Evolutionary conservation across 1,139 yeast species (phyloP), one percentile per base, ranked within the genome.

Genomic region (Pichia sp.): DNA sequence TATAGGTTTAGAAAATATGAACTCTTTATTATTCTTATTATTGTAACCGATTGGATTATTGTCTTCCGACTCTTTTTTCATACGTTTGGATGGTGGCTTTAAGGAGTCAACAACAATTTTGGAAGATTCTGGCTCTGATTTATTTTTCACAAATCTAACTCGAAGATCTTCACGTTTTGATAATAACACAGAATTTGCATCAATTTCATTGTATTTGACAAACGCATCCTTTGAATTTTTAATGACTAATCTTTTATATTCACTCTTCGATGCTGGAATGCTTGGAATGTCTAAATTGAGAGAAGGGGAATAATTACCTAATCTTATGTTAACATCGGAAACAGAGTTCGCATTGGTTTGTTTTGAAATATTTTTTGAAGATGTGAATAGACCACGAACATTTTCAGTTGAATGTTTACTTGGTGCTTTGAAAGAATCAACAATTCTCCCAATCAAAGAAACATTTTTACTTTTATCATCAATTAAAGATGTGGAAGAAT

Each of bases 341-440:
- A n/a, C n/a, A n/a, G 4, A 20, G n/a, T 23, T 33, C 40, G 31
- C 30, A 20, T 23, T 26, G 21, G 22, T 24, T 4, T 28, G 15
- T 4, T 39, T 21, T n/a, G 34, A 9, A 6, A 28, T 32, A 21
- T 32, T 28, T 27, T 41, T 37, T 2, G 54, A 38, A 3, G 57
- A 45, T 4, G 63, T 50, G 30, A 59, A 59, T n/a, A 59, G 46
- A 1, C 63, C 63, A 18, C 54, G 38, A 6, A 57, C 53, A 20
- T 42, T 46, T 34, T 57, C 61, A 28, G 51, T 32, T 2, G 54
- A 42, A 31, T 52, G 48, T 19, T 46, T 48, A 24, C 48, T 43
- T 26, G 52, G 44, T 6, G 45, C 37, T 28, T 49, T 54, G 22
- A 56, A 49, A 9, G 58, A 48, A 28, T 49, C 52, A 1, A 54